Percentiles rank a stretch among this genome's conserved stretches.
phyloP scores from a whole-genome alignment of 192 early-diverging fungal species.

The Coemansia sp. region DNA sequence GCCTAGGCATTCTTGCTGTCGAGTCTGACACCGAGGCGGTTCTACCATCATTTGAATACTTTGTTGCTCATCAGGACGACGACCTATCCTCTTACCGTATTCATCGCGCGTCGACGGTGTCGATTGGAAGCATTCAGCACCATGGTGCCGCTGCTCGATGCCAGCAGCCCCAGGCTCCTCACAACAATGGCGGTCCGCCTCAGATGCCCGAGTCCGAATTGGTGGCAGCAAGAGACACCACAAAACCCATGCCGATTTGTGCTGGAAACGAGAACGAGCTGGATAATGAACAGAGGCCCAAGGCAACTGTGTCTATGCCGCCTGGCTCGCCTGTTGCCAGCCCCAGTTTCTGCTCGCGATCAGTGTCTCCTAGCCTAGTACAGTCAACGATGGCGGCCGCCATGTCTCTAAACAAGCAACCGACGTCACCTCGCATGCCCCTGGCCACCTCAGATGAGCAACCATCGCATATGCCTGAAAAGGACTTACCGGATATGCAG shows the following conservation, averaged over 20 bases:
- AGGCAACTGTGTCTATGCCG: background rate
- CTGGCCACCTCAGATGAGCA: background rate
- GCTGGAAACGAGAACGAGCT: background rate
- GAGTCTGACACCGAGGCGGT: constrained; percentile 33
- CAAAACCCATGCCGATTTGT: background rate
- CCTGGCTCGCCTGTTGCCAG: background rate
- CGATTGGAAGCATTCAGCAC: constrained; percentile 10
- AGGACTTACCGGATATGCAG: constrained; percentile 17
- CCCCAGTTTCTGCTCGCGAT: constrained; percentile 18
- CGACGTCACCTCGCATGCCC: constrained; percentile 22
- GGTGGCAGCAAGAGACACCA: background rate
- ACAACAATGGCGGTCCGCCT: background rate
- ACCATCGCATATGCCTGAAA: background rate
- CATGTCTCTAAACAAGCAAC: constrained; percentile 29
- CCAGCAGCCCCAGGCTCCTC: background rate
- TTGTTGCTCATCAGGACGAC: constrained; percentile 32
- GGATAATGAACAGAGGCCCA: background rate
- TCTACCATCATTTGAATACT: constrained; percentile 45
- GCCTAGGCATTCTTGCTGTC: constrained; percentile 43
- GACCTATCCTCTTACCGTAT: constrained; percentile 31
- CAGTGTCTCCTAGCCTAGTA: constrained; percentile 27
- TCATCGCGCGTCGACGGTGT: constrained; percentile 42
- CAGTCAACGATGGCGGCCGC: constrained; percentile 17
- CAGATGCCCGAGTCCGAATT: background rate
- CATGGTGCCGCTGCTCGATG: background rate